Evolutionary conservation across 306 rosid genomes (phyloP).

Genomic region (Bauhinia variegata): DNA sequence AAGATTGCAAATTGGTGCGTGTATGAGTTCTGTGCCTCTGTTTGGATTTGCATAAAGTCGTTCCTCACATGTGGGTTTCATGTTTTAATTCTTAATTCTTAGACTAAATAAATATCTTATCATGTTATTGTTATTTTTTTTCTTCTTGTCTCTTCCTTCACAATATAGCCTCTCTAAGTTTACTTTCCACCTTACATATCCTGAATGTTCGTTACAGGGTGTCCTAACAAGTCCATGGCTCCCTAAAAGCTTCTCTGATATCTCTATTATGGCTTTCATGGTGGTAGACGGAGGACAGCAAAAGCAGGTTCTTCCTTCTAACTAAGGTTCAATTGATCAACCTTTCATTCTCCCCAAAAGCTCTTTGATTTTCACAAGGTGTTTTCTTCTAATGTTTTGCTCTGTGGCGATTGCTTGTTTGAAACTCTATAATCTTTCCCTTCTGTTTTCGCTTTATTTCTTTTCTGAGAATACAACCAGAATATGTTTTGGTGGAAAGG

Average conservation of each 20-base stretch:
- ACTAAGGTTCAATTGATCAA: constrained; percentile 48
- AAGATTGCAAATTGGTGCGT: constrained; percentile 39
- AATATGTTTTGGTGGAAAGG: constrained; percentile 29
- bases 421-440: not conserved
- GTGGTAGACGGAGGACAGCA: constrained; percentile 35
- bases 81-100: constrained; percentile 36
- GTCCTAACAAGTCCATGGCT: constrained; percentile 31
- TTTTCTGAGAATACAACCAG: not conserved
- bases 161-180: constrained; percentile 12
- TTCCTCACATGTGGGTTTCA: constrained; percentile 43
- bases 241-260: constrained; percentile 38
- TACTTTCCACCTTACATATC: constrained; percentile 4
- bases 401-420: constrained; percentile 9
- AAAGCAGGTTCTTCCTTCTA: constrained; percentile 45
- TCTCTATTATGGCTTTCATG: constrained; percentile 37
- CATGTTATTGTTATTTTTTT: constrained; percentile 31
- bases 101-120: not conserved
- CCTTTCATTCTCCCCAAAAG: not conserved
- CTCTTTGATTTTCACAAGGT: constrained; percentile 6
- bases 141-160: constrained; percentile 41
- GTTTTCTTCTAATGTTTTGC: not conserved
- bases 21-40: constrained; percentile 23
- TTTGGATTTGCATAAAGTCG: constrained; percentile 41
- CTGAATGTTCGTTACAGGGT: constrained; percentile 42
- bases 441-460: not conserved